phyloP scores from a whole-genome alignment of 345 rosid genomes.

The Citrus trifoliata region DNA sequence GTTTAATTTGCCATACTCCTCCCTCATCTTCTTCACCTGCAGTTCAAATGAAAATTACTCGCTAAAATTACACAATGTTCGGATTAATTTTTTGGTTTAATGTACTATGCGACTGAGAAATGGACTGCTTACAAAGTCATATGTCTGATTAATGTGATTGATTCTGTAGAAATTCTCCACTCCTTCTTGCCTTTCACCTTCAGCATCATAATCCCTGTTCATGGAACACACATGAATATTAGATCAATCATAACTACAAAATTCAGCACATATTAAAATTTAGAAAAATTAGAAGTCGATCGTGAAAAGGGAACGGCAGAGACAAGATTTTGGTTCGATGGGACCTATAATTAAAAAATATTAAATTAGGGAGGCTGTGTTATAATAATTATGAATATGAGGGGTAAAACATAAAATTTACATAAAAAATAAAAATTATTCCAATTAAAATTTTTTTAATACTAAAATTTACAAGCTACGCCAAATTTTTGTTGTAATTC shows the following conservation, averaged over 20 bases:
- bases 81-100: not conserved
- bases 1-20: slow-evolving; percentile 44
- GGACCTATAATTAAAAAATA: too few species aligned
- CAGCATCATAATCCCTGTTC: slow-evolving; percentile 69
- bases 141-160: slow-evolving; percentile 80
- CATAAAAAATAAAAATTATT: too few species aligned
- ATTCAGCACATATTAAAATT: not conserved
- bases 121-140: slow-evolving; percentile 56
- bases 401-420: too few species aligned
- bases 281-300: too few species aligned
- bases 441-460: too few species aligned
- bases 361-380: too few species aligned
- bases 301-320: too few species aligned
- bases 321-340: too few species aligned
- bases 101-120: not conserved
- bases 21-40: slow-evolving; percentile 50
- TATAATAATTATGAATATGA: too few species aligned
- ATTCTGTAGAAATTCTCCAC: slow-evolving; percentile 71
- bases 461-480: too few species aligned
- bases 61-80: not conserved
- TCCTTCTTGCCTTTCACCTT: slow-evolving; percentile 61
- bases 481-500: too few species aligned
- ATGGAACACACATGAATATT: not conserved
- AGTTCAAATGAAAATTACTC: not conserved
- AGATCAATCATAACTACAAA: not conserved